These are phyloP conservation scores for Gamarada debralockiae DNA, from an alignment of 495 filamentous ascomycete genomes.

Conservation along the genomic window DNA sequence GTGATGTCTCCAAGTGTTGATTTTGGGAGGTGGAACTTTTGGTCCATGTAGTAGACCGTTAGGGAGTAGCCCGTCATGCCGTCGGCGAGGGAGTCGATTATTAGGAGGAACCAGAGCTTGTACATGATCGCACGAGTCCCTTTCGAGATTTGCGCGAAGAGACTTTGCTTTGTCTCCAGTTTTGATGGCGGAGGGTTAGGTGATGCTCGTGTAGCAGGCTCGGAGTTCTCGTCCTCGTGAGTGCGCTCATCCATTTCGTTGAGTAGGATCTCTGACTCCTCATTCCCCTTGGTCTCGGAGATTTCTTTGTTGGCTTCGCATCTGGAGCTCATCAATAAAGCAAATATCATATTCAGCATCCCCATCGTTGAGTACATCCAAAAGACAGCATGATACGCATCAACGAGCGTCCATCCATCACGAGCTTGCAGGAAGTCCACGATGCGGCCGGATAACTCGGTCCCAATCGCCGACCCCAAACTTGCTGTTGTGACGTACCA, in stretches of 20 bases:
- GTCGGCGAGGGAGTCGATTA: constrained; percentile 73
- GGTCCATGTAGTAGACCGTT: constrained; percentile 75
- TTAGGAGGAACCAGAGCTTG: constrained; percentile 71
- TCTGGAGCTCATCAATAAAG: constrained; percentile 50
- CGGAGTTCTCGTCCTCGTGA: constrained; percentile 14
- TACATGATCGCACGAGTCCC: constrained; percentile 57
- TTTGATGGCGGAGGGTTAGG: neutral
- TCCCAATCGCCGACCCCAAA: constrained; percentile 60
- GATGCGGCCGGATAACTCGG: constrained; percentile 61
- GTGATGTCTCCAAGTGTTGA: constrained; percentile 68
- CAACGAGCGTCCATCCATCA: constrained; percentile 50
- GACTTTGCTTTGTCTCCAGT: constrained; percentile 6
- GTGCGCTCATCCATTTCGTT: constrained; percentile 20
- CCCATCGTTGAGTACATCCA: constrained; percentile 67
- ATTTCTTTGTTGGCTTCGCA: constrained; percentile 50
- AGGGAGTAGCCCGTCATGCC: constrained; percentile 51
- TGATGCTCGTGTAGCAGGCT: neutral
- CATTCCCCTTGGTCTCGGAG: constrained; percentile 15
- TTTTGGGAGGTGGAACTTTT: constrained; percentile 68
- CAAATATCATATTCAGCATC: constrained; percentile 58
- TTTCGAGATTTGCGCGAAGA: constrained; percentile 49
- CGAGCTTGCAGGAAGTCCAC: constrained; percentile 47
- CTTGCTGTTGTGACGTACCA: constrained; percentile 75
- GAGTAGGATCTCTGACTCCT: constrained; percentile 44
- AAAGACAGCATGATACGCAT: constrained; percentile 68